Percentiles rank a stretch among this genome's conserved stretches.
Conservation (phyloP, 1,284 basidiomycete species). For the Ganoderma boninense region DNA sequence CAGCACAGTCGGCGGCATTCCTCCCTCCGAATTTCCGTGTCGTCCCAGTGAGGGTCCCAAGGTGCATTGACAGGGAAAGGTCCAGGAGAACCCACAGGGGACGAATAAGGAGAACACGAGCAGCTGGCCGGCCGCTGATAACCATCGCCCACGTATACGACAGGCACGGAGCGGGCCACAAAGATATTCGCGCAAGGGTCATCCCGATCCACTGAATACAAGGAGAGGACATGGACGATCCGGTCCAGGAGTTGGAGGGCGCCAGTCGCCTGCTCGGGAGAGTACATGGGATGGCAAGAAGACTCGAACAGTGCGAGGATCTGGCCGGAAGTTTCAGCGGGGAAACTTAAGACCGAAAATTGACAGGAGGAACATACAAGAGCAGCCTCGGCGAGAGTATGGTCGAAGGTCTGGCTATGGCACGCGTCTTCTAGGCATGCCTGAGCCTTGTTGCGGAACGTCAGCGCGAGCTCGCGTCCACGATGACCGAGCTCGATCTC, state of each 20-base stretch:
- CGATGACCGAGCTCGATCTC: constrained; percentile 61
- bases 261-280: constrained; percentile 57
- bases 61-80: constrained; percentile 61
- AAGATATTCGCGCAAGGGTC: constrained; percentile 64
- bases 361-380: constrained; percentile 54
- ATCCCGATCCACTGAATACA: constrained; percentile 63
- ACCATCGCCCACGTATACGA: constrained; percentile 44
- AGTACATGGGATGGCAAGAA: constrained; percentile 73
- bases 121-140: constrained; percentile 51
- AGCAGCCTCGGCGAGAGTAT: constrained; percentile 75
- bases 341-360: not conserved
- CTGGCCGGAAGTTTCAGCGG: constrained; percentile 43
- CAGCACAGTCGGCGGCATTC: constrained; percentile 78
- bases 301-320: constrained; percentile 78
- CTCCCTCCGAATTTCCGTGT: constrained; percentile 65
- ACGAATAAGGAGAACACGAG: constrained; percentile 54
- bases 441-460: constrained; percentile 64
- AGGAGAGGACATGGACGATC: constrained; percentile 61
- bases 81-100: constrained; percentile 44
- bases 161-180: constrained; percentile 55
- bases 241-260: constrained; percentile 68
- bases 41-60: constrained; percentile 67
- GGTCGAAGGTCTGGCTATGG: constrained; percentile 61
- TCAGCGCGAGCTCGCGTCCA: constrained; percentile 61
- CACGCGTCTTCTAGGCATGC: constrained; percentile 60